Conservation (phyloP, 768 basidiomycete species). For the Termitomyces heimii region DNA sequence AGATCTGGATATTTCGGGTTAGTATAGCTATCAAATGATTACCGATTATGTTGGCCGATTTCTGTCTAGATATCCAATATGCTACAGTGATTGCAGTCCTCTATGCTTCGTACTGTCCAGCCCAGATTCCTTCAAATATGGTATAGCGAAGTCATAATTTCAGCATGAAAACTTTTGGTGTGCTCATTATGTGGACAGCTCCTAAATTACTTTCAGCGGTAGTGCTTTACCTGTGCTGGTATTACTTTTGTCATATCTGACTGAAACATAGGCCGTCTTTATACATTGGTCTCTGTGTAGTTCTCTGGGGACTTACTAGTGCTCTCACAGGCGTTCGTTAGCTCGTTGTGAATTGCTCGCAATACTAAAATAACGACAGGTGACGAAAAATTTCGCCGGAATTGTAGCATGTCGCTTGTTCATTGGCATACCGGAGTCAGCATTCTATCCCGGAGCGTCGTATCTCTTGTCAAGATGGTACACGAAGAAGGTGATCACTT, state of each 20-base stretch:
- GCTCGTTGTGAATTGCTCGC: neutral
- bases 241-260: neutral
- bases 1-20: conserved; percentile 41
- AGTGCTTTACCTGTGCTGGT: neutral
- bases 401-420: conserved; percentile 54
- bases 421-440: conserved; percentile 61
- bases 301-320: conserved; percentile 60
- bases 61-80: conserved; percentile 43
- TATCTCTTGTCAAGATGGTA: conserved; percentile 50
- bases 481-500: conserved; percentile 40
- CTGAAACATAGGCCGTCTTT: conserved; percentile 41
- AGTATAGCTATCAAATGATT: neutral
- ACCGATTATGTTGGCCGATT: conserved; percentile 9
- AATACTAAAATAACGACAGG: conserved; percentile 22
- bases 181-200: conserved; percentile 27
- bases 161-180: neutral
- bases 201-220: conserved; percentile 50
- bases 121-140: conserved; percentile 67
- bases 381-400: conserved; percentile 48
- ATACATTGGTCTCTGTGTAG: conserved; percentile 56
- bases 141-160: conserved; percentile 22
- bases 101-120: conserved; percentile 55
- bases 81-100: conserved; percentile 45
- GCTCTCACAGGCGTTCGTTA: conserved; percentile 51
- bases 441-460: conserved; percentile 57